phyloP scores from a whole-genome alignment of 2,329 filamentous ascomycete species.

The Fusarium devonianum region DNA sequence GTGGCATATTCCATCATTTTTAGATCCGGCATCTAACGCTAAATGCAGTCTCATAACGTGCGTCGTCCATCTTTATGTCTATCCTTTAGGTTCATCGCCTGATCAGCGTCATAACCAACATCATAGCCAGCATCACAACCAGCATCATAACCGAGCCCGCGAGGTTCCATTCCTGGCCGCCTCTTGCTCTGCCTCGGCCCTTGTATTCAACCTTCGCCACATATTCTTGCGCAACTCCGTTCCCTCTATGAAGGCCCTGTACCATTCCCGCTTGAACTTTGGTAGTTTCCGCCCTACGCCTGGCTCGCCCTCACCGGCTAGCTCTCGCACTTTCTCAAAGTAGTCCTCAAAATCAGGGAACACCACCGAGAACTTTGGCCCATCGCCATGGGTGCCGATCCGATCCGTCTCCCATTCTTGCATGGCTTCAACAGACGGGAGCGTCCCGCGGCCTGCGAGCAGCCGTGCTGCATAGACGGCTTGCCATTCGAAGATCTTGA shows the following conservation, averaged over 20 bases:
- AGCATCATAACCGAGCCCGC: slow-evolving; percentile 5
- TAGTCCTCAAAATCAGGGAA: slow-evolving; percentile 71
- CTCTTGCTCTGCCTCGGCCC: slow-evolving; percentile 23
- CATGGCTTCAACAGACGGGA: slow-evolving; percentile 60
- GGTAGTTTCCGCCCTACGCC: slow-evolving; percentile 56
- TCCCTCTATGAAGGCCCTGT: slow-evolving; percentile 59
- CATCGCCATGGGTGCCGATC: slow-evolving; percentile 62
- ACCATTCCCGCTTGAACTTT: slow-evolving; percentile 55
- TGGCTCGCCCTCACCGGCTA: slow-evolving; percentile 56
- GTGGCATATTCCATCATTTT: too few relatives aligned
- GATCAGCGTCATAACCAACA: background rate
- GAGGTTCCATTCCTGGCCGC: background rate
- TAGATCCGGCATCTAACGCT: too few relatives aligned
- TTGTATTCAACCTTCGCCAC: slow-evolving; percentile 61
- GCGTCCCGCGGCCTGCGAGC: slow-evolving; percentile 59
- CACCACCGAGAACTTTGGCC: slow-evolving; percentile 62
- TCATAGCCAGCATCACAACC: slow-evolving; percentile 4
- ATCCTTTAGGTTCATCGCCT: background rate
- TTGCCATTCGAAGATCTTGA: slow-evolving; percentile 75
- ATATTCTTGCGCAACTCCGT: slow-evolving; percentile 64
- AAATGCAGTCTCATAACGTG: too few relatives aligned
- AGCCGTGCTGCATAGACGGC: slow-evolving; percentile 67
- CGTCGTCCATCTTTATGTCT: too few relatives aligned
- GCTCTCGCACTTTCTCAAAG: slow-evolving; percentile 61
- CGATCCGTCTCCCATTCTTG: slow-evolving; percentile 64